Evolutionary conservation across 306 rosid species (phyloP).

Genomic region (Cucurbita ficifolia): DNA sequence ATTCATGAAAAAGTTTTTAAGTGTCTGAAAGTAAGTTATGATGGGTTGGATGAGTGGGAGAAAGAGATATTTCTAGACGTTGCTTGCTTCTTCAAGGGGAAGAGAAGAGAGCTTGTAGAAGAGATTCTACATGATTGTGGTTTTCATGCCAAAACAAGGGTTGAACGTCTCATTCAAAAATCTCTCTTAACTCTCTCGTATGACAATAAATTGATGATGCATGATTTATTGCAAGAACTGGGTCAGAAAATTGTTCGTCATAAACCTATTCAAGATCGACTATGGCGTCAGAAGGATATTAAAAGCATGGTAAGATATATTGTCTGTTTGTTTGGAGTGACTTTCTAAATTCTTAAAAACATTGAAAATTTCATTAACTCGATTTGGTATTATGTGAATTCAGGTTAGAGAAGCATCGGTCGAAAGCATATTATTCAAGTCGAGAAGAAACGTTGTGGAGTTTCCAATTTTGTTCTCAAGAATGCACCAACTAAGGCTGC

Average conservation of each 20-base stretch:
- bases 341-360: no score
- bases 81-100: conserved; percentile 32
- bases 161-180: conserved; percentile 21
- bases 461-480: conserved; percentile 13
- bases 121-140: conserved; percentile 16
- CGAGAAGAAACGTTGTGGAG: neutral
- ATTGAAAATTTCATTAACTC: no score
- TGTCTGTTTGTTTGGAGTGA: neutral
- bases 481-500: conserved; percentile 8
- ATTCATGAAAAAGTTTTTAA: neutral
- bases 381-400: neutral
- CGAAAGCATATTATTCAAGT: neutral
- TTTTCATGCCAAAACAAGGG: conserved; percentile 11
- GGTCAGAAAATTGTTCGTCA: conserved; percentile 12
- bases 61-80: conserved; percentile 14
- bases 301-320: conserved; percentile 10
- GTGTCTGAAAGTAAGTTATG: conserved; percentile 7
- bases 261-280: neutral
- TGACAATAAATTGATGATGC: conserved; percentile 2
- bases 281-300: conserved; percentile 16
- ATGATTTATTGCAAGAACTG: conserved; percentile 22
- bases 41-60: conserved; percentile 10
- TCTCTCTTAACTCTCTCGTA: conserved; percentile 12
- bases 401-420: conserved; percentile 7
- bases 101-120: conserved; percentile 2